Evolutionary conservation across 306 rosid genomes (phyloP), one percentile per base, ranked within the genome.

Genomic region (Dalbergia cochinchinensis): DNA sequence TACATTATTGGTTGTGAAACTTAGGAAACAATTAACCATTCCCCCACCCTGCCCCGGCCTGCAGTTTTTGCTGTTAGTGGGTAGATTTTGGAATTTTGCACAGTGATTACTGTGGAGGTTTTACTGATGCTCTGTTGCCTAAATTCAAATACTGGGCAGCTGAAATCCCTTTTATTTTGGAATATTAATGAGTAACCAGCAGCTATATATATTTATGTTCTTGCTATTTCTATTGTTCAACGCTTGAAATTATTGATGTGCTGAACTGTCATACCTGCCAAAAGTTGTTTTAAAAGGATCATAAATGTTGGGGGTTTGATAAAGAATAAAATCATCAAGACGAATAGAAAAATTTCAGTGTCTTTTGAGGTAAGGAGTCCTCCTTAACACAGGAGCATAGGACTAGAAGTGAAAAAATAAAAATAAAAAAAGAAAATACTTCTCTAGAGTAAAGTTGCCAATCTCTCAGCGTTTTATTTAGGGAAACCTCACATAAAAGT

Each of bases 71-170:
- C 65, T 31, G 12, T 47, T 60, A n/a, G 59, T 44, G 3, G 20
- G 15, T 53, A 76, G 77, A 60, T 66, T 73, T 82, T 62, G 74
- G 89, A 54, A 64, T 59, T 63, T 78, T 84, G 69, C 76, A 66
- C 72, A 45, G 58, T 77, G 76, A 70, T 65, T 50, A 42, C 54
- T 68, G 68, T 41, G 67, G 55, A 61, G 80, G 83, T 8, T 69
- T 50, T 78, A 75, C 37, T 62, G 73, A 58, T 65, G 53, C 35
- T 70, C 18, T 51, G 67, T 79, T 80, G 71, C 82, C 55, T 65
- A 55, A 42, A 65, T 73, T 73, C 79, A 73, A 62, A 78, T 69
- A 62, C 65, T 44, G 64, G 70, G 79, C 68, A 54, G 67, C 48
- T 57, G 71, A 60, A 67, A 58, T 34, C 58, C n/a, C 77, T 75